Percentiles rank a stretch among this genome's conserved stretches.
Conservation (phyloP, 2,329 filamentous ascomycete genomes). For the Xylariaceae sp. region DNA sequence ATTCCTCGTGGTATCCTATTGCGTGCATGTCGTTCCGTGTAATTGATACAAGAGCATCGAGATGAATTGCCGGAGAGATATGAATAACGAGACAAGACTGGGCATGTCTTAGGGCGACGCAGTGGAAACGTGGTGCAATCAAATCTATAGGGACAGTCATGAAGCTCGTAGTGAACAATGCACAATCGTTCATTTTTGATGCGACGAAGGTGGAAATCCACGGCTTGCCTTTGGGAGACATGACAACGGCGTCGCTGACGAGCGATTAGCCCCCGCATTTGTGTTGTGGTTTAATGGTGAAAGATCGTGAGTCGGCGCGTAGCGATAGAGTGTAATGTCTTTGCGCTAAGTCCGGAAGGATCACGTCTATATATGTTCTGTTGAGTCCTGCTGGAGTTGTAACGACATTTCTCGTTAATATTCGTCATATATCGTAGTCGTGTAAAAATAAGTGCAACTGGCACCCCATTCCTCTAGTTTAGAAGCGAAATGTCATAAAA, state of each 20-base stretch:
- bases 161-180: slow-evolving; percentile 4
- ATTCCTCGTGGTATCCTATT: background rate
- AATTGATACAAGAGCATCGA: background rate
- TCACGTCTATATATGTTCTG: slow-evolving; percentile 8
- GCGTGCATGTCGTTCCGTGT: background rate
- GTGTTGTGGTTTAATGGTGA: background rate
- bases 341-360: background rate
- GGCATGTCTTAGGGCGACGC: background rate
- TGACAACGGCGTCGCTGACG: background rate
- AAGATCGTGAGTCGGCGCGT: slow-evolving; percentile 8
- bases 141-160: slow-evolving; percentile 2
- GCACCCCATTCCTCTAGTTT: background rate
- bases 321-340: slow-evolving; percentile 5
- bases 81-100: background rate
- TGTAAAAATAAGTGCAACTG: slow-evolving; percentile 9
- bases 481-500: slow-evolving; percentile 9
- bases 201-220: background rate
- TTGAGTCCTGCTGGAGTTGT: slow-evolving; percentile 10
- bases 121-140: slow-evolving; percentile 2
- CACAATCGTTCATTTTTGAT: slow-evolving; percentile 9
- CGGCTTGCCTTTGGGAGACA: background rate
- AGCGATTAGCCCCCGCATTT: background rate
- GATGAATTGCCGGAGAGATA: background rate
- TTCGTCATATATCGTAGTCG: slow-evolving; percentile 21
- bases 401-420: slow-evolving; percentile 18